Conservation (phyloP, 2,329 filamentous ascomycete species). For the Exserohilum rostratum region DNA sequence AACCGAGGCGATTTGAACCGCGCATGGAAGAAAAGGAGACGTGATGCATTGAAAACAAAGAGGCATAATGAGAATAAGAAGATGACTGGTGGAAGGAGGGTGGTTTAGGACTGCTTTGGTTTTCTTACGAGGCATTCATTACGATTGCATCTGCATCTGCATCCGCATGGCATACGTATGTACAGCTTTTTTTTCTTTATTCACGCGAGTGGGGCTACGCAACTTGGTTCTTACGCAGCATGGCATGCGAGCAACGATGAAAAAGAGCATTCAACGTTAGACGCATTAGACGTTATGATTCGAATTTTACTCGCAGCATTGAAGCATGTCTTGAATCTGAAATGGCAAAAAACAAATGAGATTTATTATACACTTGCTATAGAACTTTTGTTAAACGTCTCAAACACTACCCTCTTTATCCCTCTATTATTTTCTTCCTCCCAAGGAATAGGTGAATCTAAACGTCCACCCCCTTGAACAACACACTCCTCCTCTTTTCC, state of each 20-base stretch:
- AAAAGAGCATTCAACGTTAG: no score
- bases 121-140: neutral
- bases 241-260: neutral
- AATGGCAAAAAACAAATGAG: neutral
- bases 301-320: no score
- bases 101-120: neutral
- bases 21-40: constrained; percentile 60
- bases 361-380: neutral
- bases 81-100: constrained; percentile 36
- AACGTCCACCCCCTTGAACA: constrained; percentile 30
- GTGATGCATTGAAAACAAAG: constrained; percentile 66
- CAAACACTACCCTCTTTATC: no score
- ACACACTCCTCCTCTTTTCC: constrained; percentile 18
- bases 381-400: neutral
- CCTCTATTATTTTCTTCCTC: no score
- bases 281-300: no score
- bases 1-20: constrained; percentile 56
- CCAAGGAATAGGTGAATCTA: neutral
- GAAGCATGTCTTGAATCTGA: neutral
- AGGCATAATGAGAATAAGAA: constrained; percentile 65
- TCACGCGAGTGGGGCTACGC: neutral
- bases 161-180: no score
- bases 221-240: no score
- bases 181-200: neutral
- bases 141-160: no score